Base-by-base conservation (phyloP, 331 rosid species). In the Cydonia oblonga region DNA sequence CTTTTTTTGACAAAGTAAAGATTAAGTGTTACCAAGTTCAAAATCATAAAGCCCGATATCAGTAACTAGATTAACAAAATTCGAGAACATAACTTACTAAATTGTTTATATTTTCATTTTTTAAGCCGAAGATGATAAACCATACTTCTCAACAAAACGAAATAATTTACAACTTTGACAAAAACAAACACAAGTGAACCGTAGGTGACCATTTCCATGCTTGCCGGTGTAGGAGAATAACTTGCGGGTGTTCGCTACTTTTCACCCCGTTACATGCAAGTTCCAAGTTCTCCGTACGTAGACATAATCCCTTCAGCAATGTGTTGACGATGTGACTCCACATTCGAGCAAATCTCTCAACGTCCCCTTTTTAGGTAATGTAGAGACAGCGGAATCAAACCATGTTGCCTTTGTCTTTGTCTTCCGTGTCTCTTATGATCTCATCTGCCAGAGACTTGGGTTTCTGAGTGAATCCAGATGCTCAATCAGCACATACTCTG, bases 391-490 rank as follows among this genome's bases (percentile, higher is more conserved):
- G 11, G 10, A 26, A 72, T 44, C 60, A 72, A 42, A 72, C 25
- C 70, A 57, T 38, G 28, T 44, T 49, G 33, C 68, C 70, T 52
- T 66, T 69, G 33, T 72, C 70, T 52, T 66, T 69, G 79, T 54
- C 68, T 70, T 42, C 80, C 80, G 32, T 64, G 80, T 70, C 60
- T 68, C 64, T 64, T 59, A n/a, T n/a, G n/a, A n/a, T n/a, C n/a
- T n/a, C n/a, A n/a, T n/a, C n/a, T n/a, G n/a, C n/a, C n/a, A n/a
- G n/a, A n/a, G n/a, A n/a, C n/a, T n/a, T n/a, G n/a, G n/a, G n/a
- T n/a, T n/a, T n/a, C n/a, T n/a, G n/a, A n/a, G n/a, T n/a, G n/a
- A n/a, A n/a, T n/a, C n/a, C n/a, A n/a, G n/a, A n/a, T n/a, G n/a
- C n/a, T n/a, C n/a, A n/a, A n/a, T n/a, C n/a, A n/a, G n/a, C n/a